A percentile compares a stretch with the other conserved stretches of the same genome.
Conservation (phyloP, 2,329 filamentous ascomycete genomes). For the Furcasterigmium furcatum region DNA sequence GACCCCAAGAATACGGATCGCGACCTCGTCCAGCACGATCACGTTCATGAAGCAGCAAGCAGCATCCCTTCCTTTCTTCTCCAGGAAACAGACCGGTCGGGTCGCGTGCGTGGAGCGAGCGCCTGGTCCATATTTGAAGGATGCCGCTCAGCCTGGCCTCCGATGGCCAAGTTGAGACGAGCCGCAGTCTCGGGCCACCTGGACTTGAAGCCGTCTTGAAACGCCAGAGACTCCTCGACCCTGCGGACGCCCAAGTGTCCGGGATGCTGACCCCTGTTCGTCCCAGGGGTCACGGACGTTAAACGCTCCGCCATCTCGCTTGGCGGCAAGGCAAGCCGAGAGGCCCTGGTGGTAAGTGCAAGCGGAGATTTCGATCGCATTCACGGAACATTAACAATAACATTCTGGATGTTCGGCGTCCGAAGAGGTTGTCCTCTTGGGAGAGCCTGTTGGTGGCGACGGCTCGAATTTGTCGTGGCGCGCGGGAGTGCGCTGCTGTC, state of each 20-base stretch:
- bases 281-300: no score
- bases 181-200: not conserved
- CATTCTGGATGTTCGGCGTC: no score
- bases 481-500: no score
- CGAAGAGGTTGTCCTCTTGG: no score
- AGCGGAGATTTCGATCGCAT: no score
- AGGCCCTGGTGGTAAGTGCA: no score
- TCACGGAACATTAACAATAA: no score
- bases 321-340: no score
- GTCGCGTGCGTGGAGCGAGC: not conserved
- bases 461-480: no score
- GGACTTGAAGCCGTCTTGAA: constrained; percentile 15
- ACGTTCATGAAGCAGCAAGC: not conserved
- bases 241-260: not conserved
- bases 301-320: not conserved
- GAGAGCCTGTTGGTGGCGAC: no score
- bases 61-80: not conserved
- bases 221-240: constrained; percentile 4
- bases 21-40: not conserved
- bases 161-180: not conserved
- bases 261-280: not conserved
- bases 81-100: not conserved
- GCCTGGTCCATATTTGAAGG: not conserved
- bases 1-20: not conserved
- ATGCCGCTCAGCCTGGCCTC: not conserved